Evolutionary conservation across 2,329 filamentous ascomycete genomes (phyloP).

Genomic region (Venturiaceae sp.): DNA sequence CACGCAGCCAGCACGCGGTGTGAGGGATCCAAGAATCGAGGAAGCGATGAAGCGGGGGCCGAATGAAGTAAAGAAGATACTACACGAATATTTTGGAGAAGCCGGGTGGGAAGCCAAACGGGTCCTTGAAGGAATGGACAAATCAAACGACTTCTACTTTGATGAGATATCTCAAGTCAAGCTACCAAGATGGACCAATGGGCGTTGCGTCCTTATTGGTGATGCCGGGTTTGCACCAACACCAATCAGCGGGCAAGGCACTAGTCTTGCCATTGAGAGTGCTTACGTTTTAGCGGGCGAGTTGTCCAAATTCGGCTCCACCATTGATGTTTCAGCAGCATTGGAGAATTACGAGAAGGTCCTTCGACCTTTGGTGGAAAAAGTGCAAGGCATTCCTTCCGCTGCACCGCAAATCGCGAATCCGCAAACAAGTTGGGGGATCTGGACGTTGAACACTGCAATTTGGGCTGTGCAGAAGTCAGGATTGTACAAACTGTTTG

Average conservation of each 20-base stretch:
- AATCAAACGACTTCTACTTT: slow-evolving; percentile 8
- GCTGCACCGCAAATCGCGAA: neutral
- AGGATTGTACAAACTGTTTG: neutral
- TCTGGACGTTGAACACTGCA: neutral
- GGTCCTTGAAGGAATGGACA: slow-evolving; percentile 7
- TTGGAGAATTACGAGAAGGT: slow-evolving; percentile 2
- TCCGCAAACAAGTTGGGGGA: slow-evolving; percentile 3
- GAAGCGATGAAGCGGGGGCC: slow-evolving; percentile 18
- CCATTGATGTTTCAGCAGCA: neutral
- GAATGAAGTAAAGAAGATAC: slow-evolving; percentile 13
- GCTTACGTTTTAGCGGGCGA: slow-evolving; percentile 7
- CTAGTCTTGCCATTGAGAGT: slow-evolving; percentile 5
- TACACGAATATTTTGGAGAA: slow-evolving; percentile 12
- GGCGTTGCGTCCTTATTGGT: slow-evolving; percentile 15
- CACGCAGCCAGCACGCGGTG: slow-evolving; percentile 12
- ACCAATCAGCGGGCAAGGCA: slow-evolving; percentile 16
- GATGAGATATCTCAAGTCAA: slow-evolving; percentile 2
- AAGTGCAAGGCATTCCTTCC: neutral
- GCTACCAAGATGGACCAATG: slow-evolving; percentile 3
- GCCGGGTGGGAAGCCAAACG: slow-evolving; percentile 8
- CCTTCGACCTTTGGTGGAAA: slow-evolving; percentile 4
- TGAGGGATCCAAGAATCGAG: slow-evolving; percentile 19
- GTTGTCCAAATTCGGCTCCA: neutral
- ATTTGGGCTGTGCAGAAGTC: neutral
- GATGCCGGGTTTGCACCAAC: slow-evolving; percentile 30